These are phyloP conservation scores for Aciculoconidium aculeatum DNA, from an alignment of 805 yeast species.

Conservation along the genomic window DNA sequence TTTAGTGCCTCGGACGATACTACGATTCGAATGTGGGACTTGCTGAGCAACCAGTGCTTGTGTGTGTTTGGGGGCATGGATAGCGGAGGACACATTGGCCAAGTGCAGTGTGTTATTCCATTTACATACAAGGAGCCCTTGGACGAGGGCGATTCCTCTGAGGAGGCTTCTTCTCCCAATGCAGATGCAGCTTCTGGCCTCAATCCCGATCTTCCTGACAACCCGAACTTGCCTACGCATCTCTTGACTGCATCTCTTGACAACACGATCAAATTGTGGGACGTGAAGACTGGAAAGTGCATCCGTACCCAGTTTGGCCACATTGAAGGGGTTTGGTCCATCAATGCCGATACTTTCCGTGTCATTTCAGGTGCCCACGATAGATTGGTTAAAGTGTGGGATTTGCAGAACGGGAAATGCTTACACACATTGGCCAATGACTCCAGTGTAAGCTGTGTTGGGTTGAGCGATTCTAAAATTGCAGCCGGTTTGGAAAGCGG, in stretches of 20 bases:
- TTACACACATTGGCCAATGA: conserved; percentile 87
- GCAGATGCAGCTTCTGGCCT: conserved; percentile 1
- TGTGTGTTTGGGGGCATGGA: conserved; percentile 72
- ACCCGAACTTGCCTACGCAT: conserved; percentile 64
- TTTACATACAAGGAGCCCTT: conserved; percentile 61
- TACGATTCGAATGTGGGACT: conserved; percentile 93
- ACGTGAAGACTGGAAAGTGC: conserved; percentile 78
- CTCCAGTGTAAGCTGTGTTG: conserved; percentile 58
- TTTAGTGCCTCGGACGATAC: conserved; percentile 90
- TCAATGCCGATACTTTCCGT: conserved; percentile 92
- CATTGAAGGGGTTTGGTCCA: conserved; percentile 97
- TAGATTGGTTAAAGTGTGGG: conserved; percentile 88
- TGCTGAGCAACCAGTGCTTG: conserved; percentile 71
- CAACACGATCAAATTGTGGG: conserved; percentile 92
- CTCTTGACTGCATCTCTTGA: conserved; percentile 82
- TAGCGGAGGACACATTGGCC: conserved; percentile 84
- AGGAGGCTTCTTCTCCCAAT: conserved; percentile 15
- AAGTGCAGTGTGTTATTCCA: conserved; percentile 89
- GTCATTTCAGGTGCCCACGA: conserved; percentile 95
- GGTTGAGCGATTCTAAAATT: conserved; percentile 80
- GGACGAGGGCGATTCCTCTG: conserved; percentile 42
- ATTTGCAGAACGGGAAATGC: conserved; percentile 88
- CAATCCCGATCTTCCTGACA: conserved; percentile 8
- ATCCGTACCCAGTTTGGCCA: conserved; percentile 95
- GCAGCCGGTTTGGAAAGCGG: conserved; percentile 91